Evolutionary conservation across 768 basidiomycete species (phyloP).

Genomic region (Tremella fuciformis): DNA sequence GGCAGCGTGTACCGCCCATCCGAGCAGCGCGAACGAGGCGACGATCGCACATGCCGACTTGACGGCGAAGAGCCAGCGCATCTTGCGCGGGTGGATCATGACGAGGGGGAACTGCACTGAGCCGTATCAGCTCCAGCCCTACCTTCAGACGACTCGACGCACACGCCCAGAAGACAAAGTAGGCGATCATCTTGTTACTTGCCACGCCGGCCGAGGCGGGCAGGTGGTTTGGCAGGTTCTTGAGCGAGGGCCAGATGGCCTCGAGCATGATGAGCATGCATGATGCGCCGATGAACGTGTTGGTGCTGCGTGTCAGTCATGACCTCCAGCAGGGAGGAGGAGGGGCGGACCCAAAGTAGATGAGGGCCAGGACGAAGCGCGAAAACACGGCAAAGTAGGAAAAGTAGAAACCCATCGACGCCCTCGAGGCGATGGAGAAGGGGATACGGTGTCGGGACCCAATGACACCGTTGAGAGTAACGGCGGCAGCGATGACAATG

Average conservation of each 20-base stretch:
- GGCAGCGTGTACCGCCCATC: conserved; percentile 71
- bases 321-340: not conserved
- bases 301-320: conserved; percentile 29
- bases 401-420: conserved; percentile 85
- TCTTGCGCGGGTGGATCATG: conserved; percentile 64
- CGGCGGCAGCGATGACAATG: conserved; percentile 66
- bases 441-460: conserved; percentile 75
- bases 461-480: conserved; percentile 74
- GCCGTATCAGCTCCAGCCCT: not conserved
- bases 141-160: conserved; percentile 15
- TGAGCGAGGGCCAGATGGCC: conserved; percentile 49
- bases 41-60: conserved; percentile 66
- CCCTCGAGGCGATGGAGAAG: conserved; percentile 74
- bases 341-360: conserved; percentile 59
- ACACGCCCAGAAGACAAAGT: conserved; percentile 48
- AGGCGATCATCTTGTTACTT: conserved; percentile 42
- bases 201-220: conserved; percentile 39
- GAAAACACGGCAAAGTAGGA: conserved; percentile 81
- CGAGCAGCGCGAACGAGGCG: conserved; percentile 68
- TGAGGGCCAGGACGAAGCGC: conserved; percentile 70
- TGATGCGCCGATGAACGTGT: conserved; percentile 46
- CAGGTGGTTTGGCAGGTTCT: conserved; percentile 29
- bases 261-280: conserved; percentile 48
- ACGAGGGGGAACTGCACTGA: conserved; percentile 43
- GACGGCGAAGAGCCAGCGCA: conserved; percentile 70